Evolutionary conservation across 2,329 filamentous ascomycete genomes (phyloP).

Genomic region (Fusarium udum): DNA sequence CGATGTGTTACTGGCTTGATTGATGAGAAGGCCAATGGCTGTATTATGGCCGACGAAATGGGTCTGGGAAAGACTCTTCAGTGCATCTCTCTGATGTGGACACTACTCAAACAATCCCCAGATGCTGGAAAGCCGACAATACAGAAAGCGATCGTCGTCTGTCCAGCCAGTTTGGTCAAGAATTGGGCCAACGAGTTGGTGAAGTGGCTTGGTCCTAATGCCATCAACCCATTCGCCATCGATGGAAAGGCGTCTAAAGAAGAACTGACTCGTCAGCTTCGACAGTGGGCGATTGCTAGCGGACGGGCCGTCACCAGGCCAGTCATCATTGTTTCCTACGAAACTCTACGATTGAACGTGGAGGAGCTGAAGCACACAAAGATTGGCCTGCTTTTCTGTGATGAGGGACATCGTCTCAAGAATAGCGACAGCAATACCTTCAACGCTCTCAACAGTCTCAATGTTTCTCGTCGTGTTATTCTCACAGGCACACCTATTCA

Average conservation of each 20-base stretch:
- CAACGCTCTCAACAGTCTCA: constrained; percentile 86
- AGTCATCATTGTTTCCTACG: constrained; percentile 97
- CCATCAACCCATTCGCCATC: constrained; percentile 92
- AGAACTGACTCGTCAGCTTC: constrained; percentile 87
- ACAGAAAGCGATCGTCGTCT: constrained; percentile 96
- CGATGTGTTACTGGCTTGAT: constrained; percentile 94
- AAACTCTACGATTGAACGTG: constrained; percentile 90
- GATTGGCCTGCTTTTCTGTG: constrained; percentile 92
- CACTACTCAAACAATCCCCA: constrained; percentile 91
- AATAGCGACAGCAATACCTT: constrained; percentile 98
- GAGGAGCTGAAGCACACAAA: constrained; percentile 89
- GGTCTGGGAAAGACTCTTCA: constrained; percentile 96
- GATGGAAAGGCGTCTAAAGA: constrained; percentile 97
- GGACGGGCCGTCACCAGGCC: constrained; percentile 91
- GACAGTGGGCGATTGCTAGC: constrained; percentile 92
- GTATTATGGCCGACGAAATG: constrained; percentile 99
- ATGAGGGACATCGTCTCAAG: constrained; percentile 95
- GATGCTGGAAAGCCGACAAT: constrained; percentile 95
- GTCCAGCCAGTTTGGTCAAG: constrained; percentile 92
- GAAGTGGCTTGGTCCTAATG: constrained; percentile 95
- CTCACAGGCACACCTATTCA: constrained; percentile 97
- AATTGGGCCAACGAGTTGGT: constrained; percentile 98
- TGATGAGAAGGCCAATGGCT: constrained; percentile 91
- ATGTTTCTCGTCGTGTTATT: constrained; percentile 91
- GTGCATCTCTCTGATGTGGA: constrained; percentile 98